A percentile compares a stretch with the other conserved stretches of the same genome.
phyloP scores from a whole-genome alignment of 352 stramenopile genomes.

The Globisporangium uncinulatum region DNA sequence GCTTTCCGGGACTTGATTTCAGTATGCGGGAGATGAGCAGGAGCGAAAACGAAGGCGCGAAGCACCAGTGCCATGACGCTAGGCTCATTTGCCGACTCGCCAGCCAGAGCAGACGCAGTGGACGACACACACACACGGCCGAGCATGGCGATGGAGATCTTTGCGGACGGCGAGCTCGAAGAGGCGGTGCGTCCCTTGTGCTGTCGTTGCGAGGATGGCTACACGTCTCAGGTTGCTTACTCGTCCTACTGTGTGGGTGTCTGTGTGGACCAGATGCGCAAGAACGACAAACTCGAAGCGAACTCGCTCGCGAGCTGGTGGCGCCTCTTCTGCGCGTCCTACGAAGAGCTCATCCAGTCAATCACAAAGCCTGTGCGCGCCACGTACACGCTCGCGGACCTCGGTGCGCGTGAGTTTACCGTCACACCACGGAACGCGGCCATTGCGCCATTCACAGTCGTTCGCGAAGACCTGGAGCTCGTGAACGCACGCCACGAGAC shows the following conservation, averaged over 20 bases:
- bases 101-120: background rate
- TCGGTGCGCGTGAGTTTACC: conserved; percentile 28
- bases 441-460: conserved; percentile 7
- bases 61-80: background rate
- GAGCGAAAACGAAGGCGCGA: background rate
- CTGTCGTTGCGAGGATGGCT: no score
- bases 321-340: conserved; percentile 65
- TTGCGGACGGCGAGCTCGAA: conserved; percentile 73
- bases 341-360: conserved; percentile 70
- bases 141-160: conserved; percentile 58
- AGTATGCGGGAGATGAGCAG: background rate
- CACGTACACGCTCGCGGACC: conserved; percentile 44
- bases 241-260: background rate
- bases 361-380: conserved; percentile 58
- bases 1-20: background rate
- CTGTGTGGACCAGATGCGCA: conserved; percentile 35
- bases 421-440: conserved; percentile 3
- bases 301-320: conserved; percentile 56
- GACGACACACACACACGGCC: background rate
- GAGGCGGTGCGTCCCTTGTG: conserved; percentile 38
- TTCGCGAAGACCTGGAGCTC: conserved; percentile 60
- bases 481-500: conserved; percentile 37
- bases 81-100: background rate
- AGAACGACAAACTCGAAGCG: conserved; percentile 39
- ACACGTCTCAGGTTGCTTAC: background rate